These are phyloP conservation scores for Pseudogymnoascus destructans DNA, from an alignment of 2,329 filamentous ascomycete genomes.

Conservation along the genomic window DNA sequence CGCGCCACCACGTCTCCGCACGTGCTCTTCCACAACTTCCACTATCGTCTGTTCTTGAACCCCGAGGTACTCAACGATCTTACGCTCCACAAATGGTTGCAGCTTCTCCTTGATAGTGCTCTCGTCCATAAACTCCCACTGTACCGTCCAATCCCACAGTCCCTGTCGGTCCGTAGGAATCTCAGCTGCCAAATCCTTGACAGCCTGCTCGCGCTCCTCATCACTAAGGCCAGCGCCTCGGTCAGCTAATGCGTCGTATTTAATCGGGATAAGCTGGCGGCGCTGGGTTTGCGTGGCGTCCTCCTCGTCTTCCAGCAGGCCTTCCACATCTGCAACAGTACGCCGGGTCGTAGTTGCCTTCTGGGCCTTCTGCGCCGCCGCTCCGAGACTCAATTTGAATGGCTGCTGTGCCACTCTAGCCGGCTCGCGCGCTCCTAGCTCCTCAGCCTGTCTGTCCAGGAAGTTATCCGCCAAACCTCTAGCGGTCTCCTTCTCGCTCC, in stretches of 20 bases:
- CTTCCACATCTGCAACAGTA: conserved; percentile 87
- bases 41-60: conserved; percentile 94
- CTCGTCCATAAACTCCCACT: conserved; percentile 85
- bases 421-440: conserved; percentile 35
- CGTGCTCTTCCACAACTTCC: conserved; percentile 78
- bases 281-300: conserved; percentile 56
- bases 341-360: conserved; percentile 48
- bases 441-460: conserved; percentile 69
- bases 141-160: conserved; percentile 83
- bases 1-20: conserved; percentile 63
- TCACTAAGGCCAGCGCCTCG: conserved; percentile 60
- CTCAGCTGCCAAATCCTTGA: conserved; percentile 70
- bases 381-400: conserved; percentile 88
- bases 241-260: conserved; percentile 54
- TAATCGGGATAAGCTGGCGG: conserved; percentile 68
- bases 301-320: conserved; percentile 88
- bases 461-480: conserved; percentile 82
- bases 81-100: conserved; percentile 92
- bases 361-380: conserved; percentile 63
- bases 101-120: conserved; percentile 72
- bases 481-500: conserved; percentile 63
- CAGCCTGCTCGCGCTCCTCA: conserved; percentile 74
- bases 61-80: conserved; percentile 91
- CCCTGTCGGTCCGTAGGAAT: conserved; percentile 80
- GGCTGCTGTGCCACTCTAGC: conserved; percentile 45